These are phyloP conservation scores for Apiospora pterosperma DNA, from an alignment of 2,329 filamentous ascomycete genomes.

Conservation along the genomic window DNA sequence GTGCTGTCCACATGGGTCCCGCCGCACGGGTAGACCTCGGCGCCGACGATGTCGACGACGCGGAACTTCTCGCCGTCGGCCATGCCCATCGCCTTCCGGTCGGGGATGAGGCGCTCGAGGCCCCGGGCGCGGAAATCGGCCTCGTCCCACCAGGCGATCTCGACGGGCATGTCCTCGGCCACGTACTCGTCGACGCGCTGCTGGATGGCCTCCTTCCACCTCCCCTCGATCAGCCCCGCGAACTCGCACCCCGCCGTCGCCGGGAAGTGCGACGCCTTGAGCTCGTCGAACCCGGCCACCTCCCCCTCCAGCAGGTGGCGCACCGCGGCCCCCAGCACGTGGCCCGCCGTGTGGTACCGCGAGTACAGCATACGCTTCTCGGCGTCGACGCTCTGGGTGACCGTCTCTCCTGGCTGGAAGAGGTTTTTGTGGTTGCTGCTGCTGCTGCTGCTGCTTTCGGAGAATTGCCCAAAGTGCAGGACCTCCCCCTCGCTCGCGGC, in stretches of 20 bases:
- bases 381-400: constrained; percentile 57
- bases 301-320: constrained; percentile 50
- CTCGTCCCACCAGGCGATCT: constrained; percentile 66
- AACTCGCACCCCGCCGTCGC: constrained; percentile 67
- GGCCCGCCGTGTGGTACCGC: constrained; percentile 69
- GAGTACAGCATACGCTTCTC: constrained; percentile 62
- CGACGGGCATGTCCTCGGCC: constrained; percentile 50
- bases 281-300: constrained; percentile 55
- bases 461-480: constrained; percentile 63
- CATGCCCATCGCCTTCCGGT: constrained; percentile 35
- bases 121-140: constrained; percentile 54
- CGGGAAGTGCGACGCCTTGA: constrained; percentile 71
- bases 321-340: constrained; percentile 68
- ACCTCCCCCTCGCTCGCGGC: constrained; percentile 49
- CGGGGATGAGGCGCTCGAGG: constrained; percentile 52
- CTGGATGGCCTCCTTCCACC: constrained; percentile 62
- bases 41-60: constrained; percentile 66
- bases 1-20: constrained; percentile 68
- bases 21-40: constrained; percentile 70
- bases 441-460: neutral
- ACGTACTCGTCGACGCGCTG: constrained; percentile 57
- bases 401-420: constrained; percentile 39
- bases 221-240: constrained; percentile 60
- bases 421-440: constrained; percentile 9
- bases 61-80: constrained; percentile 53